Conservation (phyloP, 1,139 yeast species). For the Hemisphaericaspora xylanilytica region DNA sequence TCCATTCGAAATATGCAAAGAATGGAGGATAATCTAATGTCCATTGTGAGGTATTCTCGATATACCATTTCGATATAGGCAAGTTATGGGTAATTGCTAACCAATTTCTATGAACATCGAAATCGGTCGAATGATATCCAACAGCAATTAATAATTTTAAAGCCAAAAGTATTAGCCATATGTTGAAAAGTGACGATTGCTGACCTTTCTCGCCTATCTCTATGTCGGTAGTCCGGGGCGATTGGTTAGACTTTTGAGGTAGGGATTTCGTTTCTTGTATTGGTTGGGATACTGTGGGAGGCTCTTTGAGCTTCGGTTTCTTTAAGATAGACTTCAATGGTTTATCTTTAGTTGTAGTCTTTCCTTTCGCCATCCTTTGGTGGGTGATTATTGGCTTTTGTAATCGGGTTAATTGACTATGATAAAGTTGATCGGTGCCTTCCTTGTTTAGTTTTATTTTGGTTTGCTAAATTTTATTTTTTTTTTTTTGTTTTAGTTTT, state of each 20-base stretch:
- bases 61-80: conserved; percentile 80
- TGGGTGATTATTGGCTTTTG: not conserved
- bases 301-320: not conserved
- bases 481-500: too few species aligned
- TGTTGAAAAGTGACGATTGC: conserved; percentile 32
- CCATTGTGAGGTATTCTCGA: conserved; percentile 86
- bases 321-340: conserved; percentile 3
- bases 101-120: conserved; percentile 98
- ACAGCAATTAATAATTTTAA: conserved; percentile 36
- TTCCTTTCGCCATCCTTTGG: conserved; percentile 1
- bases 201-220: not conserved
- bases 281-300: not conserved
- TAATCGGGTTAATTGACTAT: too few species aligned
- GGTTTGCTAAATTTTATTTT: not conserved
- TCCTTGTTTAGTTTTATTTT: not conserved
- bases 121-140: conserved; percentile 81
- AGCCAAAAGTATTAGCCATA: conserved; percentile 40
- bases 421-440: too few species aligned
- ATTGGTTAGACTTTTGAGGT: not conserved
- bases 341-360: conserved; percentile 1
- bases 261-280: not conserved
- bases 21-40: conserved; percentile 97
- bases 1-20: conserved; percentile 92
- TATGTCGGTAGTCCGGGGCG: too few species aligned
- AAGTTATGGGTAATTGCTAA: conserved; percentile 81